Percentiles rank a stretch among this genome's conserved stretches.
phyloP scores from a whole-genome alignment of 2,329 filamentous ascomycete genomes.

The Curvularia sp. region DNA sequence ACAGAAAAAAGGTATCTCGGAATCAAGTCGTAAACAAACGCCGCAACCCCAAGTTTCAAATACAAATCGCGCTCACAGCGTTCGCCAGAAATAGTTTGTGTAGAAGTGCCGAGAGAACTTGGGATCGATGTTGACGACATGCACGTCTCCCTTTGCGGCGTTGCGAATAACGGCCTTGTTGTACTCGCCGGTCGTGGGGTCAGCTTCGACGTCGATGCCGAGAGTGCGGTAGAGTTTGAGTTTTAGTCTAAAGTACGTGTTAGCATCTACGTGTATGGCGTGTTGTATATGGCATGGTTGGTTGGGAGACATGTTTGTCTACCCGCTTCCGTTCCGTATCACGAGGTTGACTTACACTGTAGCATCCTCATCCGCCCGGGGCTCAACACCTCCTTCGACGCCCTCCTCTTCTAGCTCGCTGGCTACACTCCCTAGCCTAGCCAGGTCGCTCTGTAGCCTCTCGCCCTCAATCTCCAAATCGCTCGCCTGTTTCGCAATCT shows the following conservation, averaged over 20 bases:
- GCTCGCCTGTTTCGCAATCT: conserved; percentile 86
- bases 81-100: conserved; percentile 95
- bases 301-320: background rate
- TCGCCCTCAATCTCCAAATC: conserved; percentile 96
- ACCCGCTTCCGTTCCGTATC: background rate
- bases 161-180: conserved; percentile 85
- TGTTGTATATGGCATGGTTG: background rate
- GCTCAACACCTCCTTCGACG: conserved; percentile 72
- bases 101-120: conserved; percentile 93
- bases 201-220: conserved; percentile 88
- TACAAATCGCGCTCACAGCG: conserved; percentile 60
- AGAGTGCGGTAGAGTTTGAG: conserved; percentile 90
- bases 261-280: background rate
- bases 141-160: conserved; percentile 85
- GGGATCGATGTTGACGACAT: conserved; percentile 91
- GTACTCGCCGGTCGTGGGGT: conserved; percentile 75
- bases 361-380: conserved; percentile 58
- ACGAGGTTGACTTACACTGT: conserved; percentile 50
- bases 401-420: conserved; percentile 87
- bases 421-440: conserved; percentile 74
- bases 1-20: conserved; percentile 17
- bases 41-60: background rate
- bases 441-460: conserved; percentile 79
- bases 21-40: conserved; percentile 8
- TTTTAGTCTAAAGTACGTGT: conserved; percentile 65